Evolutionary conservation across 768 basidiomycete genomes (phyloP), one percentile per base, ranked within the genome.

Genomic region (Amanita phalloides): DNA sequence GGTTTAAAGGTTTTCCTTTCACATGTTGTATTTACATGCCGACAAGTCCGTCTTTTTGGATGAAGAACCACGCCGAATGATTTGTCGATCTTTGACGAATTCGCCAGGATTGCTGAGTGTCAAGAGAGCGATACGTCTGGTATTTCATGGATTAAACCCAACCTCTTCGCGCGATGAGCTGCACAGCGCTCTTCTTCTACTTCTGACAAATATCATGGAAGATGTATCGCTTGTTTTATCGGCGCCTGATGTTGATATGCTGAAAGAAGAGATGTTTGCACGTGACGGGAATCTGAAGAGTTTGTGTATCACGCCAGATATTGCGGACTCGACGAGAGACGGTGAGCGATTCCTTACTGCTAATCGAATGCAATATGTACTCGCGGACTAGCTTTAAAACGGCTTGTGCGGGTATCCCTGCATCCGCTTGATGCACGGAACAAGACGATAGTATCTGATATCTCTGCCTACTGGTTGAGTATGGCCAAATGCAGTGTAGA

Each of bases 391-490:
- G 82, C 65, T 0, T 56, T 83, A 8, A 55, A 57, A 17, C 52
- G 55, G 1, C 61, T 85, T n/a, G 61, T 84, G 14, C 51, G 59
- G 0, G 56, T 62, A 5, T 58, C 63, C 8, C 66, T 84, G 1
- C 61, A 76, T 45, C 62, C 69, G 30, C 53, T 55, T 0, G 65
- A 64, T 7, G 45, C 37, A 2, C 57, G 49, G 11, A 79, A 84
- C 58, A 65, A 67, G 54, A 54, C 57, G 3, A 37, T 79, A 0
- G 59, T 76, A 14, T 61, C 71, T 9, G 63, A 66, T 4, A 69
- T 77, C 17, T 67, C 70, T 43, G 55, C 56, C 3, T 62, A 73
- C 56, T 85, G 82, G 82, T 53, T 65, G 36, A 58, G 60, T 23
- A 41, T 52, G n/a, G 49, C 67, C 28, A 60, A 57, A 41, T 20